Evolutionary conservation across 768 basidiomycete species (phyloP), one percentile per base, ranked within the genome.

Genomic region (Rhodotorula kratochvilovae): DNA sequence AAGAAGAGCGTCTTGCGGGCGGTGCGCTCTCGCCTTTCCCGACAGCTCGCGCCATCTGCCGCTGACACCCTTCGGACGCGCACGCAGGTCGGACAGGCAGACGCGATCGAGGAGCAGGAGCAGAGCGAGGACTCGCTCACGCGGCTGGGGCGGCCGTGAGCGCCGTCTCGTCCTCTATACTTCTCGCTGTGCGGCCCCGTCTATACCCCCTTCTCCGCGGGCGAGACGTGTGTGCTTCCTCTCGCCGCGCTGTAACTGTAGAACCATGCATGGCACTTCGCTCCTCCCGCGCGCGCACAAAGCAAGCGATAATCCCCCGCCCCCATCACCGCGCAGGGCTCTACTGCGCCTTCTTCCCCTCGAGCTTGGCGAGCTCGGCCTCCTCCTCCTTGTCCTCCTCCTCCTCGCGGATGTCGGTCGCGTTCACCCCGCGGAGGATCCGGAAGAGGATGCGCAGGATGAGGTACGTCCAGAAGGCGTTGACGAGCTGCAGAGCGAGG

Each of bases 401-500:
- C 62, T 84, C 92, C 2, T 92, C 94, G 57, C 93, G 84, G 5
- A 87, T 88, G 77, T 96, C 93, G 27, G 73, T 71, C 27, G 80
- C 72, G 13, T 68, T 69, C 15, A 77, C 67, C 5, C 67, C 68
- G 12, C 27, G 46, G n/a, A 75, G 15, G 66, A 77, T 71, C 13
- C 74, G 55, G 61, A 65, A 66, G 15, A 72, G 48, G 56, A 72
- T 72, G 46, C 91, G 87, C 79, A 85, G 80, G 79, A 97, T 92
- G 36, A 92, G 83, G 67, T 64, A 87, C 80, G 90, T 95, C 94
- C 94, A 97, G 84, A 96, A 96, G 35, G 95, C 69, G 79, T 97
- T 97, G 76, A 99, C 83, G 51, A 86, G 75, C 79, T 93, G 91
- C 25, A 99, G 83, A 0, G 91, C 81, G 12, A 87, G 71, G 66